Percentiles rank a stretch among this genome's conserved stretches.
phyloP scores from a whole-genome alignment of 257 asterid species.

The Primulina huaijiensis region DNA sequence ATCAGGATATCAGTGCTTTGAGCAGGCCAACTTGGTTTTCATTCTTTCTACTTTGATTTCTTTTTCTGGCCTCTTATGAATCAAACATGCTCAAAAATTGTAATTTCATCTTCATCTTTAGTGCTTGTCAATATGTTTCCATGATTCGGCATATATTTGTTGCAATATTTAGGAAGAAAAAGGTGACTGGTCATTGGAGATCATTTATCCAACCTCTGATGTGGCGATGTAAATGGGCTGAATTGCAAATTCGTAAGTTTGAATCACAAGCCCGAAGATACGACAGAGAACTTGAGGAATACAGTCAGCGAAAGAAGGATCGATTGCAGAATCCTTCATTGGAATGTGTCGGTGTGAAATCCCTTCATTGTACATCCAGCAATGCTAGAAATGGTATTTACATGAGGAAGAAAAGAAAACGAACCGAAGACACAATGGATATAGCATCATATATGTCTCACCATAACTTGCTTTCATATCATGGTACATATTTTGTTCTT shows the following conservation, averaged over 20 bases:
- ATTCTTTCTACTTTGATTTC: neutral
- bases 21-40: neutral
- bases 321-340: conserved; percentile 26
- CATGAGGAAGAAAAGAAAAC: conserved; percentile 67
- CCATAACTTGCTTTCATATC: conserved; percentile 68
- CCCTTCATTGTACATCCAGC: conserved; percentile 39
- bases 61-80: neutral
- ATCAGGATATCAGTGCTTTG: conserved; percentile 1
- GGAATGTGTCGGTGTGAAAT: conserved; percentile 37
- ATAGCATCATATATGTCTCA: conserved; percentile 52
- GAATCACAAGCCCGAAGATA: conserved; percentile 44
- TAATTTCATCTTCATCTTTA: conserved; percentile 1
- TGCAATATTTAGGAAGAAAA: conserved; percentile 50
- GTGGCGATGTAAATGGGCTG: conserved; percentile 92
- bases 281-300: conserved; percentile 48
- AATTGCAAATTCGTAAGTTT: conserved; percentile 61
- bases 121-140: conserved; percentile 13
- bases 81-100: neutral
- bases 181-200: conserved; percentile 71
- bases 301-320: conserved; percentile 31
- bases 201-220: conserved; percentile 49
- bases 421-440: conserved; percentile 45
- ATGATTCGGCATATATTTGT: conserved; percentile 2
- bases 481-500: conserved; percentile 41
- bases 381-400: conserved; percentile 29